These are phyloP conservation scores for Apiospora arundinis DNA, from an alignment of 2,329 filamentous ascomycete species.

Conservation along the genomic window DNA sequence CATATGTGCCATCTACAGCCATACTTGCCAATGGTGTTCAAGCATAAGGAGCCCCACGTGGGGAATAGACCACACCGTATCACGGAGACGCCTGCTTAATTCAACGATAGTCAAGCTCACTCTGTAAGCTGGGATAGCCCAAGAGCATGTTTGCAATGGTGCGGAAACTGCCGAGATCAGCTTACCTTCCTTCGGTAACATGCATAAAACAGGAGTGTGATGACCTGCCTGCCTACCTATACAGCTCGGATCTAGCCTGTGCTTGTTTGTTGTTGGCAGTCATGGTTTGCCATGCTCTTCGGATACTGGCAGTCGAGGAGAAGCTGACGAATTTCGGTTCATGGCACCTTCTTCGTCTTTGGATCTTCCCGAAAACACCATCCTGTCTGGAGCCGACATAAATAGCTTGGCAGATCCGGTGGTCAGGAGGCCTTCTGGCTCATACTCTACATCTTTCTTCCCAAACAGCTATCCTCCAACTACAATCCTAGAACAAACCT, in stretches of 20 bases:
- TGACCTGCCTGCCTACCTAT: background rate
- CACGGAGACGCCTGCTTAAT: background rate
- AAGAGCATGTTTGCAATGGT: background rate
- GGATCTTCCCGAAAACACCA: background rate
- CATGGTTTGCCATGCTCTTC: background rate
- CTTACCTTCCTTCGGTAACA: background rate
- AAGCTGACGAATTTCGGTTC: background rate
- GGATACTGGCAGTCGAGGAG: background rate
- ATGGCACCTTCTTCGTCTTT: background rate
- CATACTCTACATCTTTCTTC: background rate
- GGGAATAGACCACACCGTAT: background rate
- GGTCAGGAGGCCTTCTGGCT: background rate
- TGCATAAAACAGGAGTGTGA: background rate
- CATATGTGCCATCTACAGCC: background rate
- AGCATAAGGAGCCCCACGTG: background rate
- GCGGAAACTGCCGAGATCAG: background rate
- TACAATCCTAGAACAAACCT: background rate
- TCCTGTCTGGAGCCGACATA: background rate
- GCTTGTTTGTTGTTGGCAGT: background rate
- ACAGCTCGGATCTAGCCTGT: background rate
- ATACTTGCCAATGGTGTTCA: background rate
- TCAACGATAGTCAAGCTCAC: background rate
- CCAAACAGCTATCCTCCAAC: background rate
- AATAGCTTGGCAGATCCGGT: background rate
- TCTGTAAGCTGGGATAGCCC: too few relatives aligned